Conservation (phyloP, 371 early-diverging fungal genomes). For the Chytridiales sp. region DNA sequence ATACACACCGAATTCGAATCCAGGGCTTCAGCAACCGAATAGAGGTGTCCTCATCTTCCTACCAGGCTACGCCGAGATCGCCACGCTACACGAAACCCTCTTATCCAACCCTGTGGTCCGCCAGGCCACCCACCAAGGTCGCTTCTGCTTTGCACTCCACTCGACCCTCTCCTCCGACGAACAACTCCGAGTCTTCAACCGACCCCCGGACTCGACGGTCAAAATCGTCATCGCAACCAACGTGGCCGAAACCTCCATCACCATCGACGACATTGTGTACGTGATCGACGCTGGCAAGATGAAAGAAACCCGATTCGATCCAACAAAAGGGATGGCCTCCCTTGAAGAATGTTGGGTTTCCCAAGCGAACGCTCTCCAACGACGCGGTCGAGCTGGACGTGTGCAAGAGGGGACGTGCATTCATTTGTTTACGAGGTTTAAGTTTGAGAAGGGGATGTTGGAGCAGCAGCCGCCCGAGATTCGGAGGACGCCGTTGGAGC, state of each 20-base stretch:
- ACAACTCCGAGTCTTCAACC: constrained; percentile 40
- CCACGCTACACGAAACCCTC: constrained; percentile 34
- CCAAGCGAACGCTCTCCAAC: constrained; percentile 41
- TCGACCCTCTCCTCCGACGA: constrained; percentile 39
- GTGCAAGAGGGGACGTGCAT: constrained; percentile 41
- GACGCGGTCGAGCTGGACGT: constrained; percentile 46
- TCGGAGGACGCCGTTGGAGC: constrained; percentile 75
- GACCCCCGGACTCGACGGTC: constrained; percentile 31
- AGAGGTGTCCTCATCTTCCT: constrained; percentile 42
- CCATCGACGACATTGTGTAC: constrained; percentile 67
- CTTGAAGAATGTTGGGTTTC: constrained; percentile 47
- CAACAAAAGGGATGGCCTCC: constrained; percentile 42
- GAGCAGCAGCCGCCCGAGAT: constrained; percentile 69
- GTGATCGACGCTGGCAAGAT: constrained; percentile 43
- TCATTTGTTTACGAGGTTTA: constrained; percentile 41
- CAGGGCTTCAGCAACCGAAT: constrained; percentile 13
- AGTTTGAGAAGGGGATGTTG: constrained; percentile 28
- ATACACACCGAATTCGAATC: not conserved
- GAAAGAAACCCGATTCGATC: constrained; percentile 48
- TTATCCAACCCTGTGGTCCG: constrained; percentile 25
- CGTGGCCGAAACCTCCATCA: constrained; percentile 63
- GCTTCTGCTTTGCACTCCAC: constrained; percentile 36
- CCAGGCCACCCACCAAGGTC: constrained; percentile 31
- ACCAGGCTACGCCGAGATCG: constrained; percentile 41
- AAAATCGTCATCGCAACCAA: constrained; percentile 63